These are phyloP conservation scores for Puccinia horiana DNA, from an alignment of 1,284 basidiomycete species.

Conservation along the genomic window DNA sequence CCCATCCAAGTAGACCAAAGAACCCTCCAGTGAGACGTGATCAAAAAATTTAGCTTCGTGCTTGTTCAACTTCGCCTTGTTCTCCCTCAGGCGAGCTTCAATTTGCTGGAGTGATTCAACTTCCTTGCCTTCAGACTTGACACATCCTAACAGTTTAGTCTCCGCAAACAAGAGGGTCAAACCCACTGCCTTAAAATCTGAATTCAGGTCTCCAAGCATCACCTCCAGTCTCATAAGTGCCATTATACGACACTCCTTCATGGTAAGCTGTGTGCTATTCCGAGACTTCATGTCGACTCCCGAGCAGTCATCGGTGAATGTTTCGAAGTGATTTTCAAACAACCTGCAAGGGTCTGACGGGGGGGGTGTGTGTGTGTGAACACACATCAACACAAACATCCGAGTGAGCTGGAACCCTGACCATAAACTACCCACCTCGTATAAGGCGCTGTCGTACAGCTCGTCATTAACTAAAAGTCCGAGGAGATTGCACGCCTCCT, in stretches of 20 bases:
- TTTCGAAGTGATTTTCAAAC: not conserved
- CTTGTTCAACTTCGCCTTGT: not conserved
- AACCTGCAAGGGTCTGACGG: not conserved
- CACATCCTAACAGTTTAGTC: too few relatives aligned
- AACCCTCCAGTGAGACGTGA: not conserved
- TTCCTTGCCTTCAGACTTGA: too few relatives aligned
- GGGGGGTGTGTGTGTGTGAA: not conserved
- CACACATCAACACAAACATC: not conserved
- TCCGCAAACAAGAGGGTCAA: too few relatives aligned
- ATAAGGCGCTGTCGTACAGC: not conserved
- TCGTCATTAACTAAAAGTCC: not conserved
- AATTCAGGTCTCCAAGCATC: too few relatives aligned
- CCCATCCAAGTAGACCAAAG: too few relatives aligned
- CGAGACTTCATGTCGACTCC: not conserved
- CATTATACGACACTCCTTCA: not conserved
- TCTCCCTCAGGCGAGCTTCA: too few relatives aligned
- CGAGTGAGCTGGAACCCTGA: conserved; percentile 60
- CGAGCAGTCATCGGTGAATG: not conserved
- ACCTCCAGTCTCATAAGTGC: too few relatives aligned
- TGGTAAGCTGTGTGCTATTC: too few relatives aligned
- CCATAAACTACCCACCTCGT: conserved; percentile 58
- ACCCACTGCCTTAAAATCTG: too few relatives aligned
- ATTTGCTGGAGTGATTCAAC: too few relatives aligned
- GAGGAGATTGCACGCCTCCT: not conserved
- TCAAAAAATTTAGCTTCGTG: too few relatives aligned